phyloP scores from a whole-genome alignment of 371 early-diverging fungal species.

The Funneliformis caledonium region DNA sequence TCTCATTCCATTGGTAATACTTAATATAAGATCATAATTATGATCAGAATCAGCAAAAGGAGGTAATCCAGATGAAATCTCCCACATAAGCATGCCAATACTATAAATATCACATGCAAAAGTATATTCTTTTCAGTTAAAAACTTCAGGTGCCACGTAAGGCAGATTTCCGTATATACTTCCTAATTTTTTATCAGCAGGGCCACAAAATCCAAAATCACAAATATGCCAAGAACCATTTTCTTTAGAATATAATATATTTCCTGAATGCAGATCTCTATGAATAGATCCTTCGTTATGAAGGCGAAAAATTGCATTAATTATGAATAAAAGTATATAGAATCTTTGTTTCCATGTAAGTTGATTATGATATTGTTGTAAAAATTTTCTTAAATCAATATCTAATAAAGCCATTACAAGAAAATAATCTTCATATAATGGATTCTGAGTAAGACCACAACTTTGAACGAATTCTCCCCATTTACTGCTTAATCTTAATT shows the following conservation, averaged over 20 bases:
- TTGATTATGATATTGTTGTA: not conserved
- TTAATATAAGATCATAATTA: not conserved
- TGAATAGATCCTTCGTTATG: not conserved
- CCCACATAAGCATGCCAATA: not conserved
- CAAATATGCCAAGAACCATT: not conserved
- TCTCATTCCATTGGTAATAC: not conserved
- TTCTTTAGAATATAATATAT: not conserved
- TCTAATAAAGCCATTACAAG: slow-evolving; percentile 8
- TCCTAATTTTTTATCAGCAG: not conserved
- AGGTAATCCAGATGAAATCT: not conserved
- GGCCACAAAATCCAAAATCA: not conserved
- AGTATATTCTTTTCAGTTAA: not conserved
- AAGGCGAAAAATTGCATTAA: not conserved
- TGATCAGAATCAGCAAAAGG: not conserved
- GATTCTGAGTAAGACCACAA: slow-evolving; percentile 8
- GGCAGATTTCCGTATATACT: not conserved
- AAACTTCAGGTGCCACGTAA: not conserved
- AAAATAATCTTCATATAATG: not conserved
- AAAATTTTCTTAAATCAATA: not conserved
- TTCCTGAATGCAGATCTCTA: not conserved
- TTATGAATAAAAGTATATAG: not conserved
- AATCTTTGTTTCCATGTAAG: not conserved
- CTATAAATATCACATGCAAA: not conserved
- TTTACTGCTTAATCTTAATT: too few species aligned
- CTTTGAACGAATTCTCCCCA: not conserved